Base-by-base conservation (phyloP, 192 early-diverging fungal species). In the Pilobolus umbonatus region DNA sequence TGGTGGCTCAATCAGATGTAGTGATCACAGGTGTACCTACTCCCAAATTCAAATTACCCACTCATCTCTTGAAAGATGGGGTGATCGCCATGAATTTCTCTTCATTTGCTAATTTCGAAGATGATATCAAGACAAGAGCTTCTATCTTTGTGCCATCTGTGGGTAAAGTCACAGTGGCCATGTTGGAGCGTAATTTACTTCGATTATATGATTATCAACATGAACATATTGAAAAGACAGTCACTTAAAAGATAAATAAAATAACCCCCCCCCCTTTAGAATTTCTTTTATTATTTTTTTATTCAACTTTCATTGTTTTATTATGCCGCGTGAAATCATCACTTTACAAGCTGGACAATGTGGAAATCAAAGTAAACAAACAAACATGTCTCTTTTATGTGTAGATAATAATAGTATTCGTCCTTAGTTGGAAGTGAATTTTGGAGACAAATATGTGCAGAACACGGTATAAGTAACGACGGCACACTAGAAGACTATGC, bases 41-140 rank as follows among this genome's bases (percentile, higher is more conserved):
- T 11, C 76, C 87, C 9, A 78, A 77, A 5, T 99, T 94, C 81
- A 94, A 95, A 75, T 71, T 99, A 58, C 83, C 88, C 21, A 88
- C 93, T 21, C 31, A 61, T n/a, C 64, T 85, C 66, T 81, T 99
- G 30, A 96, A 96, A 74, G 93, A 94, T n/a, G 97, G 97, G 36
- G 97, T 94, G 15, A 78, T 97, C 49, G 94, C 93, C 1, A 88
- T 99, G 68, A 99, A 99, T 81, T 98, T 99, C 75, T 92, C 93
- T 17, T 90, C 90, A n/a, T 85, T 82, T 59, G 87, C 89, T 59
- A 99, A 99, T 75, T 97, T 97, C 75, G 86, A 92, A 61, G 92
- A 94, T 19, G 90, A 92, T 44, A 83, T 98, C 60, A 90, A 90
- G 70, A 83, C 90, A n/a, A 86, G 88, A 51, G 93, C 97, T 31